A percentile compares a stretch with the other conserved stretches of the same genome.
phyloP scores from a whole-genome alignment of 2,329 filamentous ascomycete species.

The Epichloe scottii region DNA sequence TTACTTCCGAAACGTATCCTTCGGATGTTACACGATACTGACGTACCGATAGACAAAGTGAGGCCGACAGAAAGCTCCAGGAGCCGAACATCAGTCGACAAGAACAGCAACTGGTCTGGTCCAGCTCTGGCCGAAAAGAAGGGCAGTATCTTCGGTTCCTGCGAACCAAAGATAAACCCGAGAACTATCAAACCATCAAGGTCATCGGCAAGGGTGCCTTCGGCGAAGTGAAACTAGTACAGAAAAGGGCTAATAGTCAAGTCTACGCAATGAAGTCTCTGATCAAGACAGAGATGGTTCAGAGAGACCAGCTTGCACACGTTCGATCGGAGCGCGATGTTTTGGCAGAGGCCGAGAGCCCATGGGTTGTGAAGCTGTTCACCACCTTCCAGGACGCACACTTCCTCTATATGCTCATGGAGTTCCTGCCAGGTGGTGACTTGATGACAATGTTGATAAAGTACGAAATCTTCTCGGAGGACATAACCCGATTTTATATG shows the following conservation, averaged over 20 bases:
- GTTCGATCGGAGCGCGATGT: slow-evolving; percentile 97
- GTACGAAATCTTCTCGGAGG: slow-evolving; percentile 98
- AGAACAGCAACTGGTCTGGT: slow-evolving; percentile 58
- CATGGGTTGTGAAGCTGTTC: slow-evolving; percentile 97
- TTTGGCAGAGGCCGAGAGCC: slow-evolving; percentile 92
- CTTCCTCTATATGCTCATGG: slow-evolving; percentile 98
- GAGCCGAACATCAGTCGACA: slow-evolving; percentile 67
- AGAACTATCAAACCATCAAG: slow-evolving; percentile 93
- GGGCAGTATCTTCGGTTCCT: slow-evolving; percentile 89
- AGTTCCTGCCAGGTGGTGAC: slow-evolving; percentile 95
- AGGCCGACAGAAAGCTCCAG: slow-evolving; percentile 75
- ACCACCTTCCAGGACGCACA: slow-evolving; percentile 95
- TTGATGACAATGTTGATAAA: slow-evolving; percentile 99
- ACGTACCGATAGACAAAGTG: slow-evolving; percentile 56
- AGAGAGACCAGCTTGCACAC: slow-evolving; percentile 95
- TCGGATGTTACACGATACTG: neutral
- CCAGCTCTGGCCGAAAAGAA: slow-evolving; percentile 75
- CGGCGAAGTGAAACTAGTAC: slow-evolving; percentile 93
- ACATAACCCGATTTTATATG: slow-evolving; percentile 98
- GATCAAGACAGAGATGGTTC: slow-evolving; percentile 99
- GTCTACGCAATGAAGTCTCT: slow-evolving; percentile 98
- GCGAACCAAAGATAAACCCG: slow-evolving; percentile 80
- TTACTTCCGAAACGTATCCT: neutral
- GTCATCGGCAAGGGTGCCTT: slow-evolving; percentile 99
- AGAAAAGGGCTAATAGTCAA: slow-evolving; percentile 90